phyloP scores from a whole-genome alignment of 106 monocot genomes.

The Allium fistulosum region DNA sequence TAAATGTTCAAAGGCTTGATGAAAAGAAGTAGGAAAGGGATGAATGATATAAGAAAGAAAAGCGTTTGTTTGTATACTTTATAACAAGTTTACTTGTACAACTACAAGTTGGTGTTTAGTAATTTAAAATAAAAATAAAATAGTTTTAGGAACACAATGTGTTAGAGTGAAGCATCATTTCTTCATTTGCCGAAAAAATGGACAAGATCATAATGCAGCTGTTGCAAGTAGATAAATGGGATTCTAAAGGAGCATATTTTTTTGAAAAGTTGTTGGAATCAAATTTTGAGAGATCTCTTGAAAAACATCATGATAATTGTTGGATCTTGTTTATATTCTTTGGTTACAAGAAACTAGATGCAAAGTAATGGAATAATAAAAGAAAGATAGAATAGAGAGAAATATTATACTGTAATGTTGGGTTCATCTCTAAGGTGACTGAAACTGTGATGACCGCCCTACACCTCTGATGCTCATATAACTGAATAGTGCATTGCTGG shows the following conservation, averaged over 20 bases:
- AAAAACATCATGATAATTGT: not conserved
- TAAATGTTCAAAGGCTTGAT: constrained; percentile 22
- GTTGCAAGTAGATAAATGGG: no score
- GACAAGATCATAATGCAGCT: no score
- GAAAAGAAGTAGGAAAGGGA: constrained; percentile 44
- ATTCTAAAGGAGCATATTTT: no score
- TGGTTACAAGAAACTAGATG: not conserved
- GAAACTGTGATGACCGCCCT: no score
- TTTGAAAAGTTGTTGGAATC: no score
- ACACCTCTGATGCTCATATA: no score
- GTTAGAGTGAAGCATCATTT: not conserved
- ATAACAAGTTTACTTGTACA: not conserved
- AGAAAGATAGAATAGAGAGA: not conserved
- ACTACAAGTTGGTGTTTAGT: no score
- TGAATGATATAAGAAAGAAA: constrained; percentile 52
- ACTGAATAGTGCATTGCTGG: no score
- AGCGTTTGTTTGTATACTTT: constrained; percentile 19
- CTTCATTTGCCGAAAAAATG: no score
- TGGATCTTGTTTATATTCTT: not conserved
- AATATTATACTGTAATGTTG: no score
- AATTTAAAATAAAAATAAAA: not conserved
- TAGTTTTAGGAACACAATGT: not conserved
- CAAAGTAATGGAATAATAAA: not conserved
- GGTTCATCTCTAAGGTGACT: no score
- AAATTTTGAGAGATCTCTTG: not conserved